Conservation (phyloP, 768 basidiomycete genomes). For the Tricholoma sp. region DNA sequence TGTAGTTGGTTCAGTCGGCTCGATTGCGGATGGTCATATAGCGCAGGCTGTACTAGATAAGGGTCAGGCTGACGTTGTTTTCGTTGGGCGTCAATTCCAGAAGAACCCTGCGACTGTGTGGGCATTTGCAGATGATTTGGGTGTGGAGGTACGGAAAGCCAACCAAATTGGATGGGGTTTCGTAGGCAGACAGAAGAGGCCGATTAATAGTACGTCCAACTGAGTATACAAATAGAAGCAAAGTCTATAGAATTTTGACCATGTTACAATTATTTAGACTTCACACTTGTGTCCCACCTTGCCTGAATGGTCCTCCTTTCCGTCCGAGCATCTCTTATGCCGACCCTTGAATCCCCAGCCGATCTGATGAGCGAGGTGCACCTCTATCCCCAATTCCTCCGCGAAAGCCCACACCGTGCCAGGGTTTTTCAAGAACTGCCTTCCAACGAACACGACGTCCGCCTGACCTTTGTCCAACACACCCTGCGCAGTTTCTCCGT, state of each 20-base stretch:
- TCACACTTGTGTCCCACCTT: too few relatives aligned
- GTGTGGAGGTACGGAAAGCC: conserved; percentile 38
- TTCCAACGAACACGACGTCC: conserved; percentile 49
- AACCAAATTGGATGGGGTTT: conserved; percentile 57
- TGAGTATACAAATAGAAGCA: too few relatives aligned
- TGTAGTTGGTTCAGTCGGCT: conserved; percentile 46
- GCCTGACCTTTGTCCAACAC: conserved; percentile 58
- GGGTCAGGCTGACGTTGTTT: conserved; percentile 54
- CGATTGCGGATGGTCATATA: conserved; percentile 48
- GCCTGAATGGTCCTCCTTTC: conserved; percentile 21
- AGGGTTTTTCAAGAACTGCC: conserved; percentile 55
- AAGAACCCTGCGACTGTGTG: conserved; percentile 52
- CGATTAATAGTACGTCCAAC: too few relatives aligned
- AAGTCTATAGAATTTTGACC: background rate
- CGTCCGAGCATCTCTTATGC: conserved; percentile 29
- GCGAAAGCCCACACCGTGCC: conserved; percentile 38
- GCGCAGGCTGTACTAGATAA: conserved; percentile 55
- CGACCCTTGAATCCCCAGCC: too few relatives aligned
- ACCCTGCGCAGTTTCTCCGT: too few relatives aligned
- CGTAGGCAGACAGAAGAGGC: conserved; percentile 27
- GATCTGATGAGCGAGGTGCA: too few relatives aligned
- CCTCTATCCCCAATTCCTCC: too few relatives aligned
- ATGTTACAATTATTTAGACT: too few relatives aligned
- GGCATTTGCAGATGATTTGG: conserved; percentile 53
- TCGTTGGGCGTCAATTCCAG: conserved; percentile 51